Evolutionary conservation across 768 basidiomycete species (phyloP), one percentile per base, ranked within the genome.

Genomic region (Trichaptum fuscoviolaceum): DNA sequence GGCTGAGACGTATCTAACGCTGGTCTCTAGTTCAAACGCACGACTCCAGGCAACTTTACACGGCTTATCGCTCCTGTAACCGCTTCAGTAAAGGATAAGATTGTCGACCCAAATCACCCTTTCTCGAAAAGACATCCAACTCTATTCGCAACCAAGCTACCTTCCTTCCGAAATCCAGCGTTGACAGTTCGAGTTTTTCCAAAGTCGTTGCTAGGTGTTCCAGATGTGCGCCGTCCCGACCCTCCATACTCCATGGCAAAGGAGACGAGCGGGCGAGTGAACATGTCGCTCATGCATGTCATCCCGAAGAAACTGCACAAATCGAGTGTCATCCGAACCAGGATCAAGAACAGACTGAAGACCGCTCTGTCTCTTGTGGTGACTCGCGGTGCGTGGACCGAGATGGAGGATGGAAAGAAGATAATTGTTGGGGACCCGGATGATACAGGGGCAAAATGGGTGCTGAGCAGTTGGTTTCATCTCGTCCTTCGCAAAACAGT

Each of bases 1-100:
- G 93, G 99, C 12, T 99, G 96, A 75, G 95, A 95, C 0, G 91
- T 96, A 73, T 96, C 96, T 25, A 76, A 99, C 57, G 87, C 95
- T 4, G 95, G 94, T 18, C 89, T 93, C 0, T 87, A 90, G 58
- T 90, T 93, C 0, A 75, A 95, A 30, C 78, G 95, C 35, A 90
- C 86, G 70, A 80, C 89, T 63, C 85, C 87, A 0, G 69, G 72
- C 0, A 79, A 87, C 70, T 76, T 92, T 59, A 80, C 76, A 20
- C 74, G 79, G 0, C 82, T 87, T 0, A 66, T 86, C 17, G 65
- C 77, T 15, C 78, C 80, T 4, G 92, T 91, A 70, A 61, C 93
- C 35, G 57, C 79, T 10, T 71, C 69, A 1, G 80, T 84, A 0
- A 69, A 83, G 18, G 80, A 80, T 24, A 94, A 90, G 74, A 80